Conservation (phyloP, 1,284 basidiomycete genomes). For the Ganoderma leucocontextum region DNA sequence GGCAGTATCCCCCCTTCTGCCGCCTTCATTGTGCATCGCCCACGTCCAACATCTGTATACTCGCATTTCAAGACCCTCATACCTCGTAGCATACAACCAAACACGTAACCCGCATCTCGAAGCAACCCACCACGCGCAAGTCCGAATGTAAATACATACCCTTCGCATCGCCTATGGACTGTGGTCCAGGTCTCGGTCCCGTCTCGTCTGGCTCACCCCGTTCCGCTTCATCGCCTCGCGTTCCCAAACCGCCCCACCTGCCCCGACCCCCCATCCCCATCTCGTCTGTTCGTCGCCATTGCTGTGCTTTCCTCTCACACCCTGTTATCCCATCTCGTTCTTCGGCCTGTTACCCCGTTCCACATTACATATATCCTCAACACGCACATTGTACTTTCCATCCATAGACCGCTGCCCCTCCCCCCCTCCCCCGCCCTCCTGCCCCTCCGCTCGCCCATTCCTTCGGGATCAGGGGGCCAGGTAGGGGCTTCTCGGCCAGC, state of each 20-base stretch:
- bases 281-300: constrained; percentile 1
- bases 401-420: not conserved
- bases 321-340: not conserved
- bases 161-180: constrained; percentile 9
- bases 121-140: not conserved
- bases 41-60: not conserved
- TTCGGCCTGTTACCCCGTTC: not conserved
- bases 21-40: not conserved
- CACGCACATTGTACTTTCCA: not conserved
- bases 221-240: not conserved
- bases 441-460: no score
- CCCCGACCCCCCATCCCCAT: not conserved
- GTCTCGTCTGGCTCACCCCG: not conserved
- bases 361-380: not conserved
- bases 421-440: no score
- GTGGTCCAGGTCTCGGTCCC: not conserved
- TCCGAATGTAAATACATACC: constrained; percentile 25
- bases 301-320: constrained; percentile 6
- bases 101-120: constrained; percentile 5
- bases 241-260: not conserved
- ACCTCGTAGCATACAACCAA: constrained; percentile 6
- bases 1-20: not conserved
- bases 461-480: no score
- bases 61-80: not conserved
- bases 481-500: no score